Evolutionary conservation across 345 rosid genomes (phyloP).

Genomic region (Ceriops zippeliana): DNA sequence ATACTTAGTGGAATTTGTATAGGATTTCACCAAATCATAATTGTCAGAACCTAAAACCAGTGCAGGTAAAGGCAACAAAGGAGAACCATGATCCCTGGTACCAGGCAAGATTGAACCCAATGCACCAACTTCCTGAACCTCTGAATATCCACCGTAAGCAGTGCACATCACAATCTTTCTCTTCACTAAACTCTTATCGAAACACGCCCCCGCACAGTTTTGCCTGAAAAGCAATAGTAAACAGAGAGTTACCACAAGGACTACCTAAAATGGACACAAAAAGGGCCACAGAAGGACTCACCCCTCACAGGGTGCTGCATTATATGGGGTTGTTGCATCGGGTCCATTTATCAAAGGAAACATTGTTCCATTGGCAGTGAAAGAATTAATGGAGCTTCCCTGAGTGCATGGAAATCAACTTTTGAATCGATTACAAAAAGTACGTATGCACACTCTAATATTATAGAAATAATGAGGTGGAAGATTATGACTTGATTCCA

Average conservation of each 20-base stretch:
- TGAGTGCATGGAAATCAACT: neutral
- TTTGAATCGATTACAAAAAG: too few species aligned
- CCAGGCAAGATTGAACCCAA: conserved; percentile 27
- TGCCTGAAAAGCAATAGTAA: neutral
- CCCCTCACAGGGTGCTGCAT: neutral
- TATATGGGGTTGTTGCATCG: neutral
- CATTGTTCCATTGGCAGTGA: neutral
- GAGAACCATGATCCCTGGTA: neutral
- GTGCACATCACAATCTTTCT: conserved; percentile 12
- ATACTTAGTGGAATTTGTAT: conserved; percentile 32
- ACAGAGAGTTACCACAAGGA: too few species aligned
- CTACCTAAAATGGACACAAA: neutral
- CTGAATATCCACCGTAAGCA: neutral
- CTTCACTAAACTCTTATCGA: neutral
- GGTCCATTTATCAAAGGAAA: conserved; percentile 15
- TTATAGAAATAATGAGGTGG: too few species aligned
- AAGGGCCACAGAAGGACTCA: neutral
- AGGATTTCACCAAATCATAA: conserved; percentile 19
- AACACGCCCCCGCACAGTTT: neutral
- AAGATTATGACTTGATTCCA: too few species aligned
- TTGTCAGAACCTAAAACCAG: conserved; percentile 3
- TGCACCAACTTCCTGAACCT: neutral
- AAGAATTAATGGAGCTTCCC: conserved; percentile 16
- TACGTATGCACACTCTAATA: too few species aligned
- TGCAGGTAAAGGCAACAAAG: conserved; percentile 30